Percentiles rank a stretch among this genome's conserved stretches.
Conservation (phyloP, 2,329 filamentous ascomycete species). For the Fusarium sublunatum region DNA sequence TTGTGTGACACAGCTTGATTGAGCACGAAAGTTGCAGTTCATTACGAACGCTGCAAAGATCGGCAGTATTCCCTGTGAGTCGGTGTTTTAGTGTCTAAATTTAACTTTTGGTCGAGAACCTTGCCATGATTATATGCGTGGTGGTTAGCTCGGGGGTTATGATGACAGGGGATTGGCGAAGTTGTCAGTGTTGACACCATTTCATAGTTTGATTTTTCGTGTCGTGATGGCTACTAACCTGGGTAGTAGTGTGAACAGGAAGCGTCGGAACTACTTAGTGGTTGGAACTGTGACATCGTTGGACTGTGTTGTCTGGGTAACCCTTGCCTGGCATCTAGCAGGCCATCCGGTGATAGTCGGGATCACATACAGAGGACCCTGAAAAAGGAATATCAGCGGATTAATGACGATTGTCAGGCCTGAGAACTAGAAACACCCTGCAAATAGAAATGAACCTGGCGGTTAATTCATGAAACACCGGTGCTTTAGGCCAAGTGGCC, state of each 20-base stretch:
- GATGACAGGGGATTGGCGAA: neutral
- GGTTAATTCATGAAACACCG: neutral
- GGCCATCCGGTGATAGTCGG: constrained; percentile 6
- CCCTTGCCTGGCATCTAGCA: constrained; percentile 10
- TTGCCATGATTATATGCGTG: constrained; percentile 3
- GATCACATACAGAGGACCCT: constrained; percentile 14
- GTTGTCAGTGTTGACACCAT: neutral
- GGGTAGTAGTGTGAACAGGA: too few relatives aligned
- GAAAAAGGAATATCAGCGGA: neutral
- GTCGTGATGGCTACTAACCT: too few relatives aligned
- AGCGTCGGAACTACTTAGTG: too few relatives aligned
- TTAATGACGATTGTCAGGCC: neutral
- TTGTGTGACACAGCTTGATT: constrained; percentile 5
- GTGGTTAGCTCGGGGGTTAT: neutral
- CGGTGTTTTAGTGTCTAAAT: constrained; percentile 2
- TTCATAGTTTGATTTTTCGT: neutral
- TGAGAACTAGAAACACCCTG: constrained; percentile 16
- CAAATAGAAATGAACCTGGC: neutral
- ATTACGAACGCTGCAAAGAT: constrained; percentile 15
- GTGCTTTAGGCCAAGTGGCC: constrained; percentile 1
- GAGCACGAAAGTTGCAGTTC: constrained; percentile 6
- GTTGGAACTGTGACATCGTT: neutral
- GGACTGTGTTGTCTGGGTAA: neutral
- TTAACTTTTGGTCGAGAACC: neutral
- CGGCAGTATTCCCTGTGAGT: constrained; percentile 8